Evolutionary conservation across 257 asterid genomes (phyloP), one percentile per base, ranked within the genome.

Genomic region (Ajuga chamaepitys): DNA sequence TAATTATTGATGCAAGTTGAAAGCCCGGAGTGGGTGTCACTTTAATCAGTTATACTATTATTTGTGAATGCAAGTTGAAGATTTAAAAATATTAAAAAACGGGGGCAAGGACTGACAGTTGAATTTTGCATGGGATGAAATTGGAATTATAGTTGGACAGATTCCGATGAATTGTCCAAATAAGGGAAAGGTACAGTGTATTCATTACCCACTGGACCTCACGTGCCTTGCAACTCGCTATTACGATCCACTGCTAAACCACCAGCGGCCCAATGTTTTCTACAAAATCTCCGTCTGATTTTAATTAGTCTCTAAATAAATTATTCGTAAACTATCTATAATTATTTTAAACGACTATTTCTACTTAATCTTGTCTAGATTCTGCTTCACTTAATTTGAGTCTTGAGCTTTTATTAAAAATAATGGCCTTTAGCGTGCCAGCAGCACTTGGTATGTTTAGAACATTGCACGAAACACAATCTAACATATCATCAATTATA

Each of bases 191-290:
- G 37, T 70, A 0, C 70, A 45, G 59, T 67, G 62, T 28, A 40
- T 52, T 30, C 61, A 45, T 10, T 50, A 24, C 46, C 14, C 2
- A 51, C 63, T 60, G 68, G 48, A 17, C 38, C 37, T 40, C 75
- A 70, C 75, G 75, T 70, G 75, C 68, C 69, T 58, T 41, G 64
- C 72, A 67, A 55, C 28, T 68, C 38, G 64, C 68, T 13, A n/a
- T 9, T 52, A 18, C 53, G 3, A 13, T 12, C 26, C 52, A 12
- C 46, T 11, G 5, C 64, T 26, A 52, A 70, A 61, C 68, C 62
- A 25, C 63, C 67, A 25, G 8, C 57, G 8, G 70, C 75, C 67
- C 69, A 61, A 61, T 28, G 75, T 70, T 70, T 70, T 44, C 69
- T 11, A n/a, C 63, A 48, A 13, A 37, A 37, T 5, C 18, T 34